These are phyloP conservation scores for Botrytis galanthina DNA, from an alignment of 2,329 filamentous ascomycete genomes.

Conservation along the genomic window DNA sequence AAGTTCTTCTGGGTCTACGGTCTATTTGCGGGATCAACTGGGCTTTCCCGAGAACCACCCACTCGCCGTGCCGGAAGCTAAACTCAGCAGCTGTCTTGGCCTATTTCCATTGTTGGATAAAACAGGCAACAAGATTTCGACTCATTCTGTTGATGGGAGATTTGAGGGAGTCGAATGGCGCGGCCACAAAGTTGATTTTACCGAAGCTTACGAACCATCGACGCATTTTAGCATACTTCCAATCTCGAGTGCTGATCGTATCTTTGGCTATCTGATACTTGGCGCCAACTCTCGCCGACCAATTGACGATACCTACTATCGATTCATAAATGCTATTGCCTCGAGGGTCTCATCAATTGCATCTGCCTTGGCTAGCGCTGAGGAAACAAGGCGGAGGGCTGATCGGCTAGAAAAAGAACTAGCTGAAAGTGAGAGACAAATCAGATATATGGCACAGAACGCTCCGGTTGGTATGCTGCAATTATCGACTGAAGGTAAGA, in stretches of 20 bases:
- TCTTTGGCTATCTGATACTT: slow-evolving; percentile 32
- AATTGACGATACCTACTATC: slow-evolving; percentile 30
- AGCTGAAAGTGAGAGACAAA: slow-evolving; percentile 25
- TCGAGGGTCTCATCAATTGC: slow-evolving; percentile 31
- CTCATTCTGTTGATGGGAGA: slow-evolving; percentile 28
- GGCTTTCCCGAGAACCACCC: slow-evolving; percentile 31
- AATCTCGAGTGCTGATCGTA: slow-evolving; percentile 23
- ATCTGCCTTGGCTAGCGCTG: slow-evolving; percentile 28
- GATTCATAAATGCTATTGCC: slow-evolving; percentile 33
- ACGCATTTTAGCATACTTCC: slow-evolving; percentile 31
- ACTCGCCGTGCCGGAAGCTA: slow-evolving; percentile 23
- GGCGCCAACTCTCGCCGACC: slow-evolving; percentile 34
- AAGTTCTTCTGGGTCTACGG: slow-evolving; percentile 15
- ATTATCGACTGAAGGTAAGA: slow-evolving; percentile 29
- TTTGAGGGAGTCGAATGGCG: slow-evolving; percentile 27
- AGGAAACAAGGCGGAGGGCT: slow-evolving; percentile 23
- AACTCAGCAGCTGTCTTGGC: slow-evolving; percentile 28
- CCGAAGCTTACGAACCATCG: slow-evolving; percentile 30
- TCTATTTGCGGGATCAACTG: slow-evolving; percentile 25
- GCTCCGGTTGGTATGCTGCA: slow-evolving; percentile 35
- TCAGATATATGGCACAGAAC: slow-evolving; percentile 36
- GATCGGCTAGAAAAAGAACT: slow-evolving; percentile 22
- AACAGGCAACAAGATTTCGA: slow-evolving; percentile 27
- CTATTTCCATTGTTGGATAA: slow-evolving; percentile 30
- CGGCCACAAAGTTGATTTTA: slow-evolving; percentile 19